Conservation (phyloP, 2,329 filamentous ascomycete species). For the Hypoxylon sp. region DNA sequence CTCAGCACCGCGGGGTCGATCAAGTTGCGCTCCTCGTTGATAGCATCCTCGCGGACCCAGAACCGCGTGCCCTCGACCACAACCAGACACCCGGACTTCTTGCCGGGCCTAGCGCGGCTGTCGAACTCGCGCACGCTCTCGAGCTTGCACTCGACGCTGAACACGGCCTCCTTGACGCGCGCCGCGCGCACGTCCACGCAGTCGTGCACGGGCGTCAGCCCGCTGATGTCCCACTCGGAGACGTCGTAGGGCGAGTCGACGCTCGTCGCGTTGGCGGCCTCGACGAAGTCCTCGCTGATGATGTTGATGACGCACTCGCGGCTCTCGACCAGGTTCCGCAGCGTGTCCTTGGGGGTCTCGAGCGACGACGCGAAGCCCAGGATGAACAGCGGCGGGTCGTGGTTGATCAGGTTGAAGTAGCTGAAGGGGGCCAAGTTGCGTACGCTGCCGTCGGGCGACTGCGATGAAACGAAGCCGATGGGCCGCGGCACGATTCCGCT, state of each 20-base stretch:
- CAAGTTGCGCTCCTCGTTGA: slow-evolving; percentile 80
- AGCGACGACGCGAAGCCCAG: slow-evolving; percentile 63
- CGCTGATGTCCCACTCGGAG: slow-evolving; percentile 83
- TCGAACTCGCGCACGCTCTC: slow-evolving; percentile 83
- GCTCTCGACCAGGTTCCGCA: slow-evolving; percentile 78
- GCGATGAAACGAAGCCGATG: slow-evolving; percentile 73
- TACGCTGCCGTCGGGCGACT: slow-evolving; percentile 68
- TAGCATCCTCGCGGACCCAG: slow-evolving; percentile 89
- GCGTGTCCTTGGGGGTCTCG: slow-evolving; percentile 78
- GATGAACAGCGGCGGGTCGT: slow-evolving; percentile 88
- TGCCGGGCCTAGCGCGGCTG: slow-evolving; percentile 75
- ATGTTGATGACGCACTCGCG: slow-evolving; percentile 89
- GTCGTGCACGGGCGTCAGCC: slow-evolving; percentile 76
- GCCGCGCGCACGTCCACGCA: slow-evolving; percentile 76
- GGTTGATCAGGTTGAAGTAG: slow-evolving; percentile 85
- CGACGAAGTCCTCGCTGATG: slow-evolving; percentile 84
- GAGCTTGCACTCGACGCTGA: slow-evolving; percentile 84
- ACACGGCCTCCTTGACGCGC: slow-evolving; percentile 84
- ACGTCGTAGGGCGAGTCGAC: slow-evolving; percentile 82
- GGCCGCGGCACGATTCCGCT: slow-evolving; percentile 85
- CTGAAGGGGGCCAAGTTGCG: slow-evolving; percentile 87
- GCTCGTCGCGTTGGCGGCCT: slow-evolving; percentile 86
- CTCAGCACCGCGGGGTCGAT: slow-evolving; percentile 82
- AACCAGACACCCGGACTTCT: slow-evolving; percentile 79
- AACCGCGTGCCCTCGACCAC: slow-evolving; percentile 88